Evolutionary conservation across 495 filamentous ascomycete species (phyloP).

Genomic region (Aspergillus leporis): DNA sequence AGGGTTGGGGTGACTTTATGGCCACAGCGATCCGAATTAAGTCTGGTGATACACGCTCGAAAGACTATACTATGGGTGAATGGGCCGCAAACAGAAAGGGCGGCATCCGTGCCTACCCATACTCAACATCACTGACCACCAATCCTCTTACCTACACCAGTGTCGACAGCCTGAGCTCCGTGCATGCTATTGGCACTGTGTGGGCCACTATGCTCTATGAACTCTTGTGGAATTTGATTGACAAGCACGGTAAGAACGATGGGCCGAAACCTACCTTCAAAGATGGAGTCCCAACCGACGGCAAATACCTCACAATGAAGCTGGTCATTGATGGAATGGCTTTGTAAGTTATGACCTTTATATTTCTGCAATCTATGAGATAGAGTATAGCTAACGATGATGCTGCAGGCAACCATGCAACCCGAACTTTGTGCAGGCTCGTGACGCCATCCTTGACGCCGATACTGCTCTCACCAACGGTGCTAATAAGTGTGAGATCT

Average conservation of each 20-base stretch:
- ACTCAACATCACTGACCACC: conserved; percentile 46
- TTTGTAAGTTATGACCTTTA: conserved; percentile 20
- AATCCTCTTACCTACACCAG: conserved; percentile 47
- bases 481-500: conserved; percentile 51
- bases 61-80: conserved; percentile 43
- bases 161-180: conserved; percentile 6
- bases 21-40: conserved; percentile 52
- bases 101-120: conserved; percentile 51
- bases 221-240: conserved; percentile 38
- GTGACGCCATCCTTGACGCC: conserved; percentile 55
- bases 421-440: conserved; percentile 50
- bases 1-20: conserved; percentile 58
- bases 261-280: conserved; percentile 20
- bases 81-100: conserved; percentile 38
- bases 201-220: conserved; percentile 55
- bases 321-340: conserved; percentile 54
- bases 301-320: conserved; percentile 52
- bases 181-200: conserved; percentile 48
- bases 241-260: conserved; percentile 43
- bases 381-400: neutral
- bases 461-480: conserved; percentile 51
- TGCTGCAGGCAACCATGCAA: conserved; percentile 45
- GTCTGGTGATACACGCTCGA: conserved; percentile 44
- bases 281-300: conserved; percentile 33
- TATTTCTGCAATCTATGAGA: neutral